Percentiles rank a stretch among this genome's conserved stretches.
phyloP scores from a whole-genome alignment of 2,329 filamentous ascomycete species.

The Sporothrix dimorphospora region DNA sequence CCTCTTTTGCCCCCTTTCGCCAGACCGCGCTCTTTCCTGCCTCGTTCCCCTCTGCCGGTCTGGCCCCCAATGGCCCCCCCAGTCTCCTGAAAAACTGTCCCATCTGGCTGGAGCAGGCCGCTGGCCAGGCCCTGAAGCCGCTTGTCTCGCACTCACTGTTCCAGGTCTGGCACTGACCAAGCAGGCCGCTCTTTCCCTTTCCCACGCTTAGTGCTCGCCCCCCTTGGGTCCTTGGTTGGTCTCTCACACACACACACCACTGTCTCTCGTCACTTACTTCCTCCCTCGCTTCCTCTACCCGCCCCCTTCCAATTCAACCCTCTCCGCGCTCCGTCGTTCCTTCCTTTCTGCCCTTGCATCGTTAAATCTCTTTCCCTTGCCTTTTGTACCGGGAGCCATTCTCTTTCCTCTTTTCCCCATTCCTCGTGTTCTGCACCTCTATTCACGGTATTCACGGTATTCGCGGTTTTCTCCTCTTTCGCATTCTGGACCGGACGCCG shows the following conservation, averaged over 20 bases:
- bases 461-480: not conserved
- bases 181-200: not conserved
- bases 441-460: not conserved
- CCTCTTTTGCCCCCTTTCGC: constrained; percentile 4
- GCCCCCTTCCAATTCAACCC: not conserved
- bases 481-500: not conserved
- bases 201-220: constrained; percentile 10
- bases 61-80: not conserved
- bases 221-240: not conserved
- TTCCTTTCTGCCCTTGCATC: constrained; percentile 15
- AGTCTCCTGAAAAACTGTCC: not conserved
- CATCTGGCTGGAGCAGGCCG: not conserved
- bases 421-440: not conserved
- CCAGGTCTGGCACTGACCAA: not conserved
- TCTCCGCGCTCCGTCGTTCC: not conserved
- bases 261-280: constrained; percentile 19
- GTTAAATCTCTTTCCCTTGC: not conserved
- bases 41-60: not conserved
- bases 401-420: not conserved
- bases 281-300: constrained; percentile 19
- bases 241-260: not conserved
- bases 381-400: not conserved
- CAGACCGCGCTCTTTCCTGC: constrained; percentile 8
- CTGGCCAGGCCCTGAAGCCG: not conserved
- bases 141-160: not conserved